phyloP scores from a whole-genome alignment of 495 filamentous ascomycete species.

The Alectoria sarmentosa region DNA sequence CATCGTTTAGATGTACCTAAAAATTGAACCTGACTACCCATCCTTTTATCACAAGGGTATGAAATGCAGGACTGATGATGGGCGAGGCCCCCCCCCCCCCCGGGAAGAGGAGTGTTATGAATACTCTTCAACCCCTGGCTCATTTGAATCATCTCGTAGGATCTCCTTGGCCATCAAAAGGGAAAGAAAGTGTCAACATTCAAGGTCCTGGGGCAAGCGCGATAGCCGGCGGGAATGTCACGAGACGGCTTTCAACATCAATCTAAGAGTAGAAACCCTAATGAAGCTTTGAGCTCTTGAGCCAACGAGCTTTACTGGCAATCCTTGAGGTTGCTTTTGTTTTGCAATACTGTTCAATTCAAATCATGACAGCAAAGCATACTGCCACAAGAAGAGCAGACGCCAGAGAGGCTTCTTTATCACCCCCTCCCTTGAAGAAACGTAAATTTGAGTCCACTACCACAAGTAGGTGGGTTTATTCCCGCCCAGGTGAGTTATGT shows the following conservation, averaged over 20 bases:
- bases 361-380: background rate
- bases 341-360: background rate
- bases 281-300: background rate
- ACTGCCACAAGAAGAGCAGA: background rate
- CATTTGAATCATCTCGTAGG: background rate
- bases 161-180: background rate
- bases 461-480: conserved; percentile 50
- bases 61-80: background rate
- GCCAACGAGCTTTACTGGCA: background rate
- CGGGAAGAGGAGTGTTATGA: background rate
- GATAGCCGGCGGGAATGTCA: conserved; percentile 3
- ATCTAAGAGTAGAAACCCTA: background rate
- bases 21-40: background rate
- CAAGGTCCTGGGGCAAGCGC: background rate
- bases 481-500: background rate
- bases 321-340: background rate
- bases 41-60: background rate
- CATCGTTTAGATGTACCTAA: background rate
- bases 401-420: conserved; percentile 18
- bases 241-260: background rate
- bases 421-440: conserved; percentile 41
- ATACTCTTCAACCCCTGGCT: background rate
- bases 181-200: background rate
- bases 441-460: conserved; percentile 63
- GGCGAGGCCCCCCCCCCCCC: no score